Percentiles rank a stretch among this genome's conserved stretches.
These are phyloP conservation scores for Aspergillus ochraceoroseus DNA, from an alignment of 2,329 filamentous ascomycete genomes.

Conservation along the genomic window DNA sequence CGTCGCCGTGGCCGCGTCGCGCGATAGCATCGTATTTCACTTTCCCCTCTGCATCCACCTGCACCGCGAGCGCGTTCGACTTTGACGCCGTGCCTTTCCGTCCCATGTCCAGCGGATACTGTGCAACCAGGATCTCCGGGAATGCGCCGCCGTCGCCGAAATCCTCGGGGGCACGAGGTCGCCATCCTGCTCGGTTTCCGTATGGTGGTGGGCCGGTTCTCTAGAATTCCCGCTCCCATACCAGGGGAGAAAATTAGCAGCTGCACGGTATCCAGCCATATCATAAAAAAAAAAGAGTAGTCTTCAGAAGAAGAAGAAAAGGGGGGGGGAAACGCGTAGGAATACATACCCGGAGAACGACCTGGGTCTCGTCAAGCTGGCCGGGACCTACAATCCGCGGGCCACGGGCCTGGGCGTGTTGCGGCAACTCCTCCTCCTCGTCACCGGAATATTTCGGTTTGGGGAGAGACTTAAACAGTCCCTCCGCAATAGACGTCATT, in stretches of 20 bases:
- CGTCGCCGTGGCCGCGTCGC: slow-evolving; percentile 76
- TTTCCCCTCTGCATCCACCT: slow-evolving; percentile 86
- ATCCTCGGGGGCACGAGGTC: slow-evolving; percentile 80
- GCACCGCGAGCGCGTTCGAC: slow-evolving; percentile 85
- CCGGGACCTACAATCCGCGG: slow-evolving; percentile 75
- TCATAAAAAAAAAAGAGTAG: no score
- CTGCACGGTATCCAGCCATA: no score
- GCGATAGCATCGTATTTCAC: slow-evolving; percentile 97
- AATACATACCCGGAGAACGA: slow-evolving; percentile 66
- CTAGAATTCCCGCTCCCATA: slow-evolving; percentile 34
- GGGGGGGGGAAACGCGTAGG: no score
- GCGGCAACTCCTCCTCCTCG: slow-evolving; percentile 75
- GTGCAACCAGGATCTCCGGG: slow-evolving; percentile 85
- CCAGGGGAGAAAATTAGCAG: slow-evolving; percentile 13
- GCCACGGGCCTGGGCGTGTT: slow-evolving; percentile 67
- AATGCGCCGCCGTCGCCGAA: slow-evolving; percentile 96
- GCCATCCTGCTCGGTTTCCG: slow-evolving; percentile 81
- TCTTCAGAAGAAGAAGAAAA: no score
- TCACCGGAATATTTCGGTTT: slow-evolving; percentile 89
- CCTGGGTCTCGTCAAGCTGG: slow-evolving; percentile 77
- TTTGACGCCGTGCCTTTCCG: slow-evolving; percentile 63
- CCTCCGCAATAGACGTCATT: slow-evolving; percentile 65
- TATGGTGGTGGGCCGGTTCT: slow-evolving; percentile 82
- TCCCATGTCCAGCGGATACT: slow-evolving; percentile 95
- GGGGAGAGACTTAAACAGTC: slow-evolving; percentile 73